phyloP scores from a whole-genome alignment of 805 yeast genomes.

The Metschnikowia corniflorae region DNA sequence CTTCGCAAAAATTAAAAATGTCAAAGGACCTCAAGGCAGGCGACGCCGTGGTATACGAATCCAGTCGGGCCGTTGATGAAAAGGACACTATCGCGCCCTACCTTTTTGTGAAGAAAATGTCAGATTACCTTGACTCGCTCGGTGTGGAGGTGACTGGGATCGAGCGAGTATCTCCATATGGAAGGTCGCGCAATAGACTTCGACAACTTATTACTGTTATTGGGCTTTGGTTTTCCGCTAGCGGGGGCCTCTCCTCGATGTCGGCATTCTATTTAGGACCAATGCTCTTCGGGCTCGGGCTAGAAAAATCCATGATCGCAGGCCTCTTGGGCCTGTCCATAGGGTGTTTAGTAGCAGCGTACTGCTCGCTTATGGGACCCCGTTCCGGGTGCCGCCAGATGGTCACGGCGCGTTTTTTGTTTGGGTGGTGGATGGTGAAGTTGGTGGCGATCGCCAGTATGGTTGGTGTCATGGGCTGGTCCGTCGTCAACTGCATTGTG shows the following conservation, averaged over 20 bases:
- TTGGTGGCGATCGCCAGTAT: constrained; percentile 68
- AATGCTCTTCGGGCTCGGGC: constrained; percentile 62
- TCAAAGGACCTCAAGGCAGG: constrained; percentile 4
- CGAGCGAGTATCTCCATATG: constrained; percentile 67
- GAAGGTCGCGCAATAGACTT: constrained; percentile 43
- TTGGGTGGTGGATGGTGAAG: constrained; percentile 85
- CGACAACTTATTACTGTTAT: constrained; percentile 43
- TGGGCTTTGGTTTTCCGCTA: constrained; percentile 81
- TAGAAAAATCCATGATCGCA: constrained; percentile 56
- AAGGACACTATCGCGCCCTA: constrained; percentile 15
- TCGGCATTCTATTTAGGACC: constrained; percentile 79
- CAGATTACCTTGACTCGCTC: constrained; percentile 40
- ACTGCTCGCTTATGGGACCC: constrained; percentile 86
- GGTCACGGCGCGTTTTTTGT: constrained; percentile 75
- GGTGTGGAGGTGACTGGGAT: constrained; percentile 79
- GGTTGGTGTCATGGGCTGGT: constrained; percentile 86
- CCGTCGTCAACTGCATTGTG: constrained; percentile 83
- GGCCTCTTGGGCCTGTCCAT: constrained; percentile 62
- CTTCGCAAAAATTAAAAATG: no score
- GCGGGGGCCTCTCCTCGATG: constrained; percentile 89
- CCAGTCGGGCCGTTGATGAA: constrained; percentile 7
- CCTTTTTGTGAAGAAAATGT: constrained; percentile 10
- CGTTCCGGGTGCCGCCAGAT: constrained; percentile 86
- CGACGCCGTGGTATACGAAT: constrained; percentile 1
- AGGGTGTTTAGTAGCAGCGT: constrained; percentile 78